These are phyloP conservation scores for Phytophthora cryptogea DNA, from an alignment of 352 stramenopile species.

Conservation along the genomic window DNA sequence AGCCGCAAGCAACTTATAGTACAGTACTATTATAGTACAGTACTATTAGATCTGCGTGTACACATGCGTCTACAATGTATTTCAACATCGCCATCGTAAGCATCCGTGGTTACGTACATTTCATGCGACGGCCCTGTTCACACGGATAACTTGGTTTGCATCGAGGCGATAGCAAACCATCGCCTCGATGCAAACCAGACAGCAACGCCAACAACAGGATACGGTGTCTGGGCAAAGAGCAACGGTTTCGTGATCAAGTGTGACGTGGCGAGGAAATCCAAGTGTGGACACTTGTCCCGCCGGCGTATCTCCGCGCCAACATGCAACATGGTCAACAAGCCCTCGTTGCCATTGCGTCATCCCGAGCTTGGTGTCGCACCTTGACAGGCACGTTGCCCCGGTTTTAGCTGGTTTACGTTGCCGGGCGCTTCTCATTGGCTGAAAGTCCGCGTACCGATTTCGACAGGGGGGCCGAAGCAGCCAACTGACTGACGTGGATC, in stretches of 20 bases:
- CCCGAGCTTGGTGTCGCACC: slow-evolving; percentile 8
- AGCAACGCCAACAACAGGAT: neutral
- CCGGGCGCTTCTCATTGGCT: slow-evolving; percentile 11
- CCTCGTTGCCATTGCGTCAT: slow-evolving; percentile 28
- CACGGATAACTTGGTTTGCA: neutral
- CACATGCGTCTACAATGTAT: neutral
- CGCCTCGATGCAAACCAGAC: slow-evolving; percentile 6
- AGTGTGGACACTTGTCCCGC: slow-evolving; percentile 2
- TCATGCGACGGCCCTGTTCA: slow-evolving; percentile 6
- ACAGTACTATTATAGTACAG: too few species aligned
- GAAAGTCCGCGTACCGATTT: slow-evolving; percentile 15
- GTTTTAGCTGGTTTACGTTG: slow-evolving; percentile 16
- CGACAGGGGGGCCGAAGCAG: slow-evolving; percentile 6
- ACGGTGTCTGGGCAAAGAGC: neutral
- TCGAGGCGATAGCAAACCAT: neutral
- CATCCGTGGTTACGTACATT: slow-evolving; percentile 1
- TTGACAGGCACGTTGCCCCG: neutral
- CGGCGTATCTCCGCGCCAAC: neutral
- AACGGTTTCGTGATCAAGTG: neutral
- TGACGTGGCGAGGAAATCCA: neutral
- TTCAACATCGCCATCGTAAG: neutral
- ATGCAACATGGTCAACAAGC: slow-evolving; percentile 24
- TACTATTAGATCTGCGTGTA: too few species aligned
- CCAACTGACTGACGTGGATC: slow-evolving; percentile 23
- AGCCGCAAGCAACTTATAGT: too few species aligned